Evolutionary conservation across 345 rosid genomes (phyloP).

Genomic region (Chamaenerion angustifolium): DNA sequence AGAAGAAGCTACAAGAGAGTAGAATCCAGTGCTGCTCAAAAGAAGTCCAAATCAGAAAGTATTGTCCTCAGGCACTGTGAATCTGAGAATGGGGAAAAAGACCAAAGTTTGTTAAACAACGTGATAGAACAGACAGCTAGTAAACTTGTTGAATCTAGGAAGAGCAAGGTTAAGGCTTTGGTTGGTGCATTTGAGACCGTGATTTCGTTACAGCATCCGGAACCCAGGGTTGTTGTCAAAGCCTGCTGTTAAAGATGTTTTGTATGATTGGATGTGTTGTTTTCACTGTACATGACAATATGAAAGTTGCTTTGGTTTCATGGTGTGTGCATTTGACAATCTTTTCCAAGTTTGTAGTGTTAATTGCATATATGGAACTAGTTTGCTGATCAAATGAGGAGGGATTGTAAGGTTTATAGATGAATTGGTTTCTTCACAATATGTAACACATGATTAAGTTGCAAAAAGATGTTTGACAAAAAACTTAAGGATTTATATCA

Average conservation of each 20-base stretch:
- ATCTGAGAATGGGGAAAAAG: slow-evolving; percentile 30
- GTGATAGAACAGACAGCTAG: slow-evolving; percentile 73
- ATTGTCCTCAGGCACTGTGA: slow-evolving; percentile 38
- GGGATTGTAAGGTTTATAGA: too few relatives aligned
- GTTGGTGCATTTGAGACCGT: slow-evolving; percentile 83
- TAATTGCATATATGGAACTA: too few relatives aligned
- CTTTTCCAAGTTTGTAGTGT: too few relatives aligned
- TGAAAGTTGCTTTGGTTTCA: too few relatives aligned
- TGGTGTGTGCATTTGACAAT: too few relatives aligned
- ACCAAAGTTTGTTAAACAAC: slow-evolving; percentile 35
- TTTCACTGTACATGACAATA: too few relatives aligned
- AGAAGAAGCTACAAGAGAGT: slow-evolving; percentile 13
- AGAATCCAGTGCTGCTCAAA: slow-evolving; percentile 8
- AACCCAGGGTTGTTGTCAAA: slow-evolving; percentile 17
- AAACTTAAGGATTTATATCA: slow-evolving; percentile 11
- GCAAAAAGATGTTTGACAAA: too few relatives aligned
- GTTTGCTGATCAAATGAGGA: too few relatives aligned
- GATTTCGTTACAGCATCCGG: slow-evolving; percentile 52
- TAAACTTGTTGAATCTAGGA: slow-evolving; percentile 43
- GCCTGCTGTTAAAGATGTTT: slow-evolving; percentile 6
- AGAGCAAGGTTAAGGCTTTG: slow-evolving; percentile 77
- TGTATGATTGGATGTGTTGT: too few relatives aligned
- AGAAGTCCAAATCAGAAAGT: slow-evolving; percentile 15
- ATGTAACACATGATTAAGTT: too few relatives aligned
- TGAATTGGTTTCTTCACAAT: too few relatives aligned